Percentiles rank a stretch among this genome's conserved stretches.
These are phyloP conservation scores for Porogramme epimiltina DNA, from an alignment of 1,284 basidiomycete genomes.

Conservation along the genomic window DNA sequence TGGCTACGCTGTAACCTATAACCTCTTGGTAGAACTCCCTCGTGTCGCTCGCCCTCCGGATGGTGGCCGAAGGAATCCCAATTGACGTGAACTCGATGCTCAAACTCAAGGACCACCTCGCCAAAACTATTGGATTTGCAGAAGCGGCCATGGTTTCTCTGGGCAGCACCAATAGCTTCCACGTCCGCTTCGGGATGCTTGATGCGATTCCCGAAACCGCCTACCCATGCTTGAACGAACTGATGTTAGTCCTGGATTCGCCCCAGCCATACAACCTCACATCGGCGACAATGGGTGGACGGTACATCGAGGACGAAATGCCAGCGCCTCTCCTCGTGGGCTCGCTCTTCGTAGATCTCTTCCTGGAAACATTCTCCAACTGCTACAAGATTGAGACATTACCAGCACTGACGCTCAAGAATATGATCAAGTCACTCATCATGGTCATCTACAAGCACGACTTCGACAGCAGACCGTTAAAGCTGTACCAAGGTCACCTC, in stretches of 20 bases:
- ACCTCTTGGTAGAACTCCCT: constrained; percentile 57
- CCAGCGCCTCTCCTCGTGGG: constrained; percentile 53
- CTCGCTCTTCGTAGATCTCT: constrained; percentile 61
- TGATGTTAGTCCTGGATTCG: constrained; percentile 61
- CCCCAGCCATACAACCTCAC: constrained; percentile 48
- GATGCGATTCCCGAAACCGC: constrained; percentile 42
- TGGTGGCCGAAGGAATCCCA: constrained; percentile 62
- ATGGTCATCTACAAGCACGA: constrained; percentile 72
- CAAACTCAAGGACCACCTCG: constrained; percentile 64
- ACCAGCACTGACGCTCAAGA: constrained; percentile 56
- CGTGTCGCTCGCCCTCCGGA: constrained; percentile 58
- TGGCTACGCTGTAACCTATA: not conserved
- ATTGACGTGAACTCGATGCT: constrained; percentile 54
- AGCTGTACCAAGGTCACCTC: constrained; percentile 52
- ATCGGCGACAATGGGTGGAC: constrained; percentile 51
- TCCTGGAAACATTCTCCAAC: constrained; percentile 50
- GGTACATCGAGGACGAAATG: constrained; percentile 44
- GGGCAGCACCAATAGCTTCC: constrained; percentile 48
- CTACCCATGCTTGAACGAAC: constrained; percentile 57
- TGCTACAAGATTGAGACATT: constrained; percentile 44
- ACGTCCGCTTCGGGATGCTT: constrained; percentile 54
- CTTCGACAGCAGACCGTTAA: constrained; percentile 54
- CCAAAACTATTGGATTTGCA: constrained; percentile 55
- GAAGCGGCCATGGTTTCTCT: constrained; percentile 48
- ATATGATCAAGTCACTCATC: constrained; percentile 60